These are phyloP conservation scores for Colletotrichum karsti DNA, from an alignment of 2,329 filamentous ascomycete species.

Conservation along the genomic window DNA sequence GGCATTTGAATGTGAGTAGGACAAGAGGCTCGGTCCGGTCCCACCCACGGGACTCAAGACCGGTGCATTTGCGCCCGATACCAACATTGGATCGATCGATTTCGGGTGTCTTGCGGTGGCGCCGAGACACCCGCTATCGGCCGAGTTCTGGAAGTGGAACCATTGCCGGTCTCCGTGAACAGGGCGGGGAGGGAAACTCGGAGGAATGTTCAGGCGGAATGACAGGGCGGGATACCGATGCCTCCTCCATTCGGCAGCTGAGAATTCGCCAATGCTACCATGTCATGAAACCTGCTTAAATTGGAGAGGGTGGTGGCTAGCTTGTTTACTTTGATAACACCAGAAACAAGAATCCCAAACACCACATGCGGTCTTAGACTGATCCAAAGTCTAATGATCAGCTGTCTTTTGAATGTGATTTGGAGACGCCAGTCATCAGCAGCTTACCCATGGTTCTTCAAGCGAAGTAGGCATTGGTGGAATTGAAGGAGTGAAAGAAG, in stretches of 20 bases:
- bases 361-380: no score
- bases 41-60: background rate
- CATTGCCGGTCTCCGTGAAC: background rate
- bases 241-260: background rate
- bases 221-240: background rate
- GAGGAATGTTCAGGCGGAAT: background rate
- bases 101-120: background rate
- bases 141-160: background rate
- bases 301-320: no score
- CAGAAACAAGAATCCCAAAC: no score
- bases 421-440: no score
- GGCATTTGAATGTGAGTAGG: no score
- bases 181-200: background rate
- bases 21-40: background rate
- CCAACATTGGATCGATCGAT: no score
- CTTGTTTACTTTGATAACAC: no score
- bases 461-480: no score
- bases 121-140: background rate
- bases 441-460: no score
- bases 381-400: no score
- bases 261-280: background rate
- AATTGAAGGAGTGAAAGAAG: no score
- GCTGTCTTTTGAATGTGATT: no score
- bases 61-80: background rate
- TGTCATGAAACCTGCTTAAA: background rate